Base-by-base conservation (phyloP, 768 basidiomycete species). In the Mycena crocata region DNA sequence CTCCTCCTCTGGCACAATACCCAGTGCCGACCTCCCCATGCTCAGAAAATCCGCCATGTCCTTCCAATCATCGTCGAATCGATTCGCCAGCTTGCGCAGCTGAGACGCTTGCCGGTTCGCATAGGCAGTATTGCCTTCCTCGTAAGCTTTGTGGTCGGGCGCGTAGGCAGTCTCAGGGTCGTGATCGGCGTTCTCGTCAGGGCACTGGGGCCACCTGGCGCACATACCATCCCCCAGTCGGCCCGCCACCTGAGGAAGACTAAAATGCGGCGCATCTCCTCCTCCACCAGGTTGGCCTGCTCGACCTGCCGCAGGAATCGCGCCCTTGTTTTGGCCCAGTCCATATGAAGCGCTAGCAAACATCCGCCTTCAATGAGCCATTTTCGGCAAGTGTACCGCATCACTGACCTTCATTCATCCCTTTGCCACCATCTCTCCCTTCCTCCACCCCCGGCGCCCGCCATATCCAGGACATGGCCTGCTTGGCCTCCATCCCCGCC, bases 401-500 rank as follows among this genome's bases (percentile, higher is more conserved):
- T 17, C 7, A 42, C 40, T 5, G 14, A 42, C 40, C 40, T 42
- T 42, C 40, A 19, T 42, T 31, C 52, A 28, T 54, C 31, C 34
- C n/a, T 54, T n/a, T 10, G 8, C 5, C n/a, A n/a, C 52, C 52
- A n/a, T 14, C 23, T n/a, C 39, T 13, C 34, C 34, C 52, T 8
- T 54, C 52, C 52, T 15, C 35, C 52, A 35, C 52, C 9, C 32
- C 52, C 52, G 30, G 50, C 50, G 50, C 50, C 19, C 32, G 5
- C 50, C 50, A 52, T 31, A 52, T 52, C 50, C 50, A 54, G 2
- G 52, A 54, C n/a, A n/a, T n/a, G n/a, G n/a, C n/a, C n/a, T n/a
- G n/a, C n/a, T n/a, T n/a, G n/a, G n/a, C n/a, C n/a, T n/a, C n/a
- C 52, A 54, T 39, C 52, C 4, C 24, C 31, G 34, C n/a, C 52